These are phyloP conservation scores for Penicillium sp. DNA, from an alignment of 2,329 filamentous ascomycete genomes.

Conservation along the genomic window DNA sequence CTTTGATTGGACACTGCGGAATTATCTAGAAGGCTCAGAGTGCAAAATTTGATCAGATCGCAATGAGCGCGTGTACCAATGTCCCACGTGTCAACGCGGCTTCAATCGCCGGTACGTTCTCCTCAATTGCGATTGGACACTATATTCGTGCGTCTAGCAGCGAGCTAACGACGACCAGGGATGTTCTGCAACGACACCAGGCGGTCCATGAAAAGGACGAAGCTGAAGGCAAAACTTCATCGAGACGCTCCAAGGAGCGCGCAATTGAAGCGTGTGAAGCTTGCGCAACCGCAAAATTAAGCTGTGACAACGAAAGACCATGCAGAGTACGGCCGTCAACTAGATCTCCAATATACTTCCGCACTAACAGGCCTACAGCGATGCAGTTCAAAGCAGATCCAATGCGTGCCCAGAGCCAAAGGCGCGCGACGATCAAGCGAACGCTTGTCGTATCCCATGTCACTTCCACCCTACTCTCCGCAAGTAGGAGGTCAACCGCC, in stretches of 20 bases:
- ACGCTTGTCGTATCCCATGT: conserved; percentile 3
- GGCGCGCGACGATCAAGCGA: conserved; percentile 5
- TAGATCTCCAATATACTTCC: conserved; percentile 7
- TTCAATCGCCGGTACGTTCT: conserved; percentile 21
- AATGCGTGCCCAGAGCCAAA: conserved; percentile 11
- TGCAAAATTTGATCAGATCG: conserved; percentile 13
- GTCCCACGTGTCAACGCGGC: conserved; percentile 19
- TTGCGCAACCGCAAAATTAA: conserved; percentile 19
- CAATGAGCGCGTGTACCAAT: conserved; percentile 22
- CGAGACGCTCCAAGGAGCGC: conserved; percentile 13
- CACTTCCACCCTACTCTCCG: conserved; percentile 4
- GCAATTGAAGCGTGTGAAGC: conserved; percentile 19
- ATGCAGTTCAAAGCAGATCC: conserved; percentile 16
- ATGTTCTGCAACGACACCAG: conserved; percentile 24
- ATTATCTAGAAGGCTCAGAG: not conserved
- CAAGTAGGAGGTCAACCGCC: not conserved
- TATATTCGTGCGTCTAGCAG: not conserved
- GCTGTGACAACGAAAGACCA: conserved; percentile 22
- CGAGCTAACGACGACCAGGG: conserved; percentile 9
- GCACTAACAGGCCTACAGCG: conserved; percentile 9
- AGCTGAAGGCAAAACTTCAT: conserved; percentile 4
- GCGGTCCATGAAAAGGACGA: conserved; percentile 21
- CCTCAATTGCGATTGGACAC: not conserved
- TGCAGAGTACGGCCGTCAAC: conserved; percentile 14
- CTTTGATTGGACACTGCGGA: not conserved